Evolutionary conservation across 345 rosid species (phyloP), one percentile per base, ranked within the genome.

Genomic region (Heritiera littoralis): DNA sequence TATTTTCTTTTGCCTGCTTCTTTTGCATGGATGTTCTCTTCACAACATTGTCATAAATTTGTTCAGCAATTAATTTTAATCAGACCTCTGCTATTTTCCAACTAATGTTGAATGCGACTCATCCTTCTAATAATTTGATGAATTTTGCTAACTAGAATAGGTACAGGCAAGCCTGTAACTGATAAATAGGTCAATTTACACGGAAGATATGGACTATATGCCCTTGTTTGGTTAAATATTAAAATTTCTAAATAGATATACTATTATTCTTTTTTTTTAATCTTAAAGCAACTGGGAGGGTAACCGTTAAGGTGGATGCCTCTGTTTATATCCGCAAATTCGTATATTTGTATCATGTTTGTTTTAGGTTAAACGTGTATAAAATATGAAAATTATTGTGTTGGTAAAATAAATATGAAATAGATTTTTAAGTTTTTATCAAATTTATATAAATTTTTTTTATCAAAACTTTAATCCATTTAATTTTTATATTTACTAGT

Each of bases 281-380:
- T 77, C 61, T 11, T 64, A 72, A 72, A 94, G 98, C 94, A 17
- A 94, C 98, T 3, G 98, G 98, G 73, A 88, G 97, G 84, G 98
- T 94, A 74, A 93, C 98, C 1, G 93, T 93, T 4, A 94, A 93
- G 82, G 94, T 93, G 23, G 98, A 94, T 79, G 92, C 93, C 2
- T 94, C 85, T 75, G 97, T 23, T 23, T 23, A 23, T 23, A 23
- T 23, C 28, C 28, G 28, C 0, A 23, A 23, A 23, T 23, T 23
- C 28, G 28, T 23, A 23, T 23, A 23, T 23, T 23, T 23, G 28
- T 23, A 0, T 23, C 28, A 0, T 23, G 28, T 23, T 23, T 23
- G 28, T 23, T 23, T 23, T 23, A 23, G 28, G 28, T 0, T 23
- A 23, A 23, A 23, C 28, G 28, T 23, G 28, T 23, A 23, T 23